These are phyloP conservation scores for Stromatinia cepivora DNA, from an alignment of 2,329 filamentous ascomycete species.

Conservation along the genomic window DNA sequence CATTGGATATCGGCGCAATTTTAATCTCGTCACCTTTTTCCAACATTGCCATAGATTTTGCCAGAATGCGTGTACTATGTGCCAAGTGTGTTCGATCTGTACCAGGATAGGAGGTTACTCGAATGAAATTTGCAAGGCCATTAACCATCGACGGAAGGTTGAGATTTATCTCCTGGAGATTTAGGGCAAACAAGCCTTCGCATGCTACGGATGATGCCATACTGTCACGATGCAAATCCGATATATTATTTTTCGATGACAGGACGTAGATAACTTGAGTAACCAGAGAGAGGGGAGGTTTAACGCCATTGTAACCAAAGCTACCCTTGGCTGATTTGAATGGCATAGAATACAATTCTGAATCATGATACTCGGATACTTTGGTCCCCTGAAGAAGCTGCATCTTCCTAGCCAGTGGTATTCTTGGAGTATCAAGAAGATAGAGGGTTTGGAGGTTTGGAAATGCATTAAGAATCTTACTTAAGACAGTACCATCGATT, in stretches of 20 bases:
- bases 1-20: background rate
- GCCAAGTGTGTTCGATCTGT: background rate
- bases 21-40: background rate
- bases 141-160: background rate
- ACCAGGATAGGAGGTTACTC: background rate
- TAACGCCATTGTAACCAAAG: background rate
- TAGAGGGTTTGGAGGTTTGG: background rate
- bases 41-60: background rate
- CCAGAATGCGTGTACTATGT: background rate
- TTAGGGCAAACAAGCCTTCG: background rate
- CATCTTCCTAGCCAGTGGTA: background rate
- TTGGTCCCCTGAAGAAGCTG: background rate
- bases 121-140: background rate
- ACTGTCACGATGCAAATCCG: background rate
- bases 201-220: background rate
- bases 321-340: background rate
- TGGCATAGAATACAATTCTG: background rate
- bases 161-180: background rate
- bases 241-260: background rate
- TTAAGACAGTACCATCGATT: background rate
- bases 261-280: background rate
- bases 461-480: background rate
- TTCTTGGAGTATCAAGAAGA: background rate
- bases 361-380: background rate
- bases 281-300: background rate